Base-by-base conservation (phyloP, 768 basidiomycete genomes). In the Boletus pseudo-olivaceus region DNA sequence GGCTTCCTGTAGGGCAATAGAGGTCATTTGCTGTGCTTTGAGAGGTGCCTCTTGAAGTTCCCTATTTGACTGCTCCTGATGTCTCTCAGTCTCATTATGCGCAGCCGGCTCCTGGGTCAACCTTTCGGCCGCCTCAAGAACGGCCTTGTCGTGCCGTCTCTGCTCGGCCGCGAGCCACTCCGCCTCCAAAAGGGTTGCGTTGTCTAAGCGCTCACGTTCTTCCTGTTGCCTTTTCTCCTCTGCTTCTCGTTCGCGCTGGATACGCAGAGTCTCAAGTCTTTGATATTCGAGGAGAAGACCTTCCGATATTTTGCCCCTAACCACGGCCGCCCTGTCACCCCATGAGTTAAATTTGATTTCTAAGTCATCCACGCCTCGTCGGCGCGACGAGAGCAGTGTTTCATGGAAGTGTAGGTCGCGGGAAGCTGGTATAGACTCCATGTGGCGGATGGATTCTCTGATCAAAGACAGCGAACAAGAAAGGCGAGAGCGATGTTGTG, bases 401-500 rank as follows among this genome's bases (percentile, higher is more conserved):
- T 83, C 78, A 40, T 78, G 76, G n/a, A 78, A 69, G 39, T 73
- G 63, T 17, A 72, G 50, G 48, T 84, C 82, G 30, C 72, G 67
- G 2, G 71, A 65, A 41, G 73, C 70, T 33, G 82, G 76, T 9
- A 68, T 56, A 32, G 73, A 60, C n/a, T 85, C 81, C 75, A 92
- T 82, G 23, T 69, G 71, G 19, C 76, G 75, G 19, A 90, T 71
- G 3, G 81, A 67, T 41, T 82, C 79, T 19, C 78, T 83, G 41
- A 84, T 75, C 7, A 76, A 72, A 17, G 81, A 78, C 40, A 88
- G 70, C 0, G 80, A 80, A 23, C 75, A 74, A 12, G 74, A 67
- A 56, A 82, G 72, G 30, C 66, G 63, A 51, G 69, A 57, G 60
- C 74, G 71, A 62, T 75, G 68, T 4, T 64, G 53, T 42, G 72